These are phyloP conservation scores for Geotrichum citri-aurantii DNA, from an alignment of 1,139 yeast species.

Conservation along the genomic window DNA sequence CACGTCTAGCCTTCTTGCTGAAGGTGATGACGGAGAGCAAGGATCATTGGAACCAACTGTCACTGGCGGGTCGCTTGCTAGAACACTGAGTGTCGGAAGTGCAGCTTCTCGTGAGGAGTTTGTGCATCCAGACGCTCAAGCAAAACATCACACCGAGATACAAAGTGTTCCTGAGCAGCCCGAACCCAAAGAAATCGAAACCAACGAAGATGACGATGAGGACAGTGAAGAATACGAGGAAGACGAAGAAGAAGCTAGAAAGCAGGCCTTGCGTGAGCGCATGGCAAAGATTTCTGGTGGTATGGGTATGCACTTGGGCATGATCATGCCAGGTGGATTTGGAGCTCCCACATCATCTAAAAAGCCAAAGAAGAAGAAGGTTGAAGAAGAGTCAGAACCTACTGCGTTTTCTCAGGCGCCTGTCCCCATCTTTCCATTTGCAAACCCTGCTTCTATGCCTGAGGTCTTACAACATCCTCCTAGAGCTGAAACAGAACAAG, in stretches of 20 bases:
- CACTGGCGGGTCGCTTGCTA: conserved; percentile 8
- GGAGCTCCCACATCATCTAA: conserved; percentile 15
- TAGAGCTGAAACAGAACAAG: conserved; percentile 3
- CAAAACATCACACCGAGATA: neutral
- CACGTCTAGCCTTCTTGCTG: neutral
- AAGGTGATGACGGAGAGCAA: neutral
- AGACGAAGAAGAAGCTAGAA: conserved; percentile 73
- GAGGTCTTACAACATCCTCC: conserved; percentile 9
- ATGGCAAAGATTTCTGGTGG: conserved; percentile 96
- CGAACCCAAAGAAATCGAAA: conserved; percentile 21
- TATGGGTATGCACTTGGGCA: conserved; percentile 55
- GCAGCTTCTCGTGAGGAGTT: neutral
- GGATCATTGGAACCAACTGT: neutral
- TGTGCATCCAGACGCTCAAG: neutral
- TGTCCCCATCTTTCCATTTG: conserved; percentile 51
- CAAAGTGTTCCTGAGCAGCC: neutral
- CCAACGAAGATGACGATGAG: conserved; percentile 36
- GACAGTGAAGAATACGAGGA: conserved; percentile 46
- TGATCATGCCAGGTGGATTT: conserved; percentile 21
- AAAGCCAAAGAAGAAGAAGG: conserved; percentile 22
- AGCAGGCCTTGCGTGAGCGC: conserved; percentile 78
- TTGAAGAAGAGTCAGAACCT: conserved; percentile 24
- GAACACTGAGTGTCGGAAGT: neutral
- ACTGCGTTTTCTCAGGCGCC: conserved; percentile 30
- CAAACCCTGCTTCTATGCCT: conserved; percentile 30